Percentiles rank a stretch among this genome's conserved stretches.
These are phyloP conservation scores for Elongisporangium undulatum DNA, from an alignment of 352 stramenopile species.

Conservation along the genomic window DNA sequence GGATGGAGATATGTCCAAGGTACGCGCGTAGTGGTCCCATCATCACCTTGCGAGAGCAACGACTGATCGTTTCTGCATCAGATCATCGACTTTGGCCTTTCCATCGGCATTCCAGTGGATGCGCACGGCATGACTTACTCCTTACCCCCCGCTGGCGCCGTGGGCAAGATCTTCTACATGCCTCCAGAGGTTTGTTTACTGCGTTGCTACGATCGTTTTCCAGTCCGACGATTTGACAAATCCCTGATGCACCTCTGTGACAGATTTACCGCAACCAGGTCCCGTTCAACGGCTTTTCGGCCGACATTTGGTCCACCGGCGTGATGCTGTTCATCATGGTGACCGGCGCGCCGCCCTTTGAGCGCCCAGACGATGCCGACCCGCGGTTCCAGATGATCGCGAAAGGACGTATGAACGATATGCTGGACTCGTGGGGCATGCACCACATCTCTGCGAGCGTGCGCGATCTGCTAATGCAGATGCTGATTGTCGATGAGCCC, in stretches of 20 bases:
- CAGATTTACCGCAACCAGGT: constrained; percentile 89
- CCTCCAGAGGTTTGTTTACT: constrained; percentile 55
- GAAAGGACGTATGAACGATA: constrained; percentile 69
- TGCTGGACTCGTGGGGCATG: constrained; percentile 87
- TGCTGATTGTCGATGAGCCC: constrained; percentile 83
- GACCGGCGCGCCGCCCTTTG: constrained; percentile 89
- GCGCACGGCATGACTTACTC: constrained; percentile 84
- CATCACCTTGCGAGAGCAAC: not conserved
- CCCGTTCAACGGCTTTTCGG: constrained; percentile 89
- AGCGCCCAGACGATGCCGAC: constrained; percentile 76
- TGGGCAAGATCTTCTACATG: constrained; percentile 91
- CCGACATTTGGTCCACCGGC: constrained; percentile 93
- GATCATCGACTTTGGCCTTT: constrained; percentile 87
- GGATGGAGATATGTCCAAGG: constrained; percentile 79
- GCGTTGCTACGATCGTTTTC: not conserved
- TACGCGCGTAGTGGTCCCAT: constrained; percentile 9
- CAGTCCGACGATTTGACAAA: not conserved
- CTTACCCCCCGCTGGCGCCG: constrained; percentile 65
- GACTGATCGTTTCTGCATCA: constrained; percentile 10
- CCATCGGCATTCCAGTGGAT: constrained; percentile 83
- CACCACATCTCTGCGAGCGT: constrained; percentile 68
- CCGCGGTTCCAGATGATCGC: constrained; percentile 85
- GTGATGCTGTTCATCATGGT: constrained; percentile 96
- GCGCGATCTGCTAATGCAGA: constrained; percentile 68
- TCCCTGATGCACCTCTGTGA: not conserved